phyloP scores from a whole-genome alignment of 2,329 filamentous ascomycete species.

The Botrytis paeoniae region DNA sequence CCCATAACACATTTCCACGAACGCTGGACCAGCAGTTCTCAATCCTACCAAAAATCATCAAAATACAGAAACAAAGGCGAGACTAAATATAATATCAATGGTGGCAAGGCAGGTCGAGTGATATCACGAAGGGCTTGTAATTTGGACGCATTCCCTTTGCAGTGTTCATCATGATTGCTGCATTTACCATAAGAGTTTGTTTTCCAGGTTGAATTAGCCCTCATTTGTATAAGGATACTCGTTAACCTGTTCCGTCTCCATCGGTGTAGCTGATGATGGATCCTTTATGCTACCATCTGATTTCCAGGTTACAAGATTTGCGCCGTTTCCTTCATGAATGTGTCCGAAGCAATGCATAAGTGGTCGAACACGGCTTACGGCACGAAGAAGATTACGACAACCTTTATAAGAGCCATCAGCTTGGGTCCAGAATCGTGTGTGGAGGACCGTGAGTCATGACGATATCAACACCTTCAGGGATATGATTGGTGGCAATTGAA shows the following conservation, averaged over 20 bases:
- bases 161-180: slow-evolving; percentile 44
- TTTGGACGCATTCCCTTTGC: slow-evolving; percentile 25
- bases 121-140: slow-evolving; percentile 30
- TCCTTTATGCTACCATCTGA: slow-evolving; percentile 30
- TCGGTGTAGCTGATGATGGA: slow-evolving; percentile 36
- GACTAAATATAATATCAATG: background rate
- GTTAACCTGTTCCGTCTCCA: slow-evolving; percentile 39
- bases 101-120: slow-evolving; percentile 22
- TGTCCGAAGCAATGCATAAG: slow-evolving; percentile 56
- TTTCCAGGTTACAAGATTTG: slow-evolving; percentile 51
- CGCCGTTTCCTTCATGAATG: slow-evolving; percentile 58
- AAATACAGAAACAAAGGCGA: background rate
- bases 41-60: background rate
- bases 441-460: slow-evolving; percentile 43
- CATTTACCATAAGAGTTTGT: slow-evolving; percentile 61
- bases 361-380: slow-evolving; percentile 46
- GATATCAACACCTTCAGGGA: slow-evolving; percentile 37
- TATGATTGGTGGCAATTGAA: slow-evolving; percentile 22
- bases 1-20: background rate
- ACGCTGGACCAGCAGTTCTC: background rate
- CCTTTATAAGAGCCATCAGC: slow-evolving; percentile 40
- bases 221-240: slow-evolving; percentile 40
- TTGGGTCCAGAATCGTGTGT: slow-evolving; percentile 36
- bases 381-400: slow-evolving; percentile 46
- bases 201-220: slow-evolving; percentile 39